Evolutionary conservation across 2,329 filamentous ascomycete species (phyloP).

Genomic region (Triangularia verruculosa): DNA sequence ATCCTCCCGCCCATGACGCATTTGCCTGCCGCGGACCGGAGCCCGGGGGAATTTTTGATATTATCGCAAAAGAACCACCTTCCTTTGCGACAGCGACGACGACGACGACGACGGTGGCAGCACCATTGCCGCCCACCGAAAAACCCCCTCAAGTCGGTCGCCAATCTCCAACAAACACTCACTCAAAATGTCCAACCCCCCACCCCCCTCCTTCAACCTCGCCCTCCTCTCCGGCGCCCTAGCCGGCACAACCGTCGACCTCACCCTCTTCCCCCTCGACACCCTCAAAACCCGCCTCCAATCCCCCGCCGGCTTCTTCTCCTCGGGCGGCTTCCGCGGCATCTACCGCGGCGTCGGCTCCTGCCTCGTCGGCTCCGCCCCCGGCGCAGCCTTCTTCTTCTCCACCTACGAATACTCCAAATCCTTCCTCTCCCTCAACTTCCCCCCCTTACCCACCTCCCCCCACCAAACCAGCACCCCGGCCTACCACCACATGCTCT

Average conservation of each 20-base stretch:
- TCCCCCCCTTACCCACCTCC: constrained; percentile 24
- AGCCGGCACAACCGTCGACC: constrained; percentile 93
- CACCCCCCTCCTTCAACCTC: constrained; percentile 50
- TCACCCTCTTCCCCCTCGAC: constrained; percentile 95
- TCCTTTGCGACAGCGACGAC: neutral
- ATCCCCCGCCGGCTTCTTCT: constrained; percentile 71
- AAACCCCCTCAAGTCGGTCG: neutral
- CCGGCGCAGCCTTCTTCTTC: constrained; percentile 96
- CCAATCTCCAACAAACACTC: neutral
- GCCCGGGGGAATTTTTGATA: neutral
- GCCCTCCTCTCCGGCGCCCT: constrained; percentile 78
- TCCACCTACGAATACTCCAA: constrained; percentile 85
- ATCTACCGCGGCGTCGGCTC: constrained; percentile 92
- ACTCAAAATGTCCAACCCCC: constrained; percentile 7
- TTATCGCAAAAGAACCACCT: neutral
- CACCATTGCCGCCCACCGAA: too few relatives aligned
- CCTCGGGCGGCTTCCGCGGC: constrained; percentile 81
- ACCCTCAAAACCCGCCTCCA: constrained; percentile 98
- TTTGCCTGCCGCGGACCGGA: neutral
- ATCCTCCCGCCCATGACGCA: neutral
- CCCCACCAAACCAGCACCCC: neutral
- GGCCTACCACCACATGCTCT: constrained; percentile 65
- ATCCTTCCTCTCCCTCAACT: constrained; percentile 30
- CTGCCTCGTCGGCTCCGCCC: constrained; percentile 85
- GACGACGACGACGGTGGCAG: neutral